Evolutionary conservation across 768 basidiomycete genomes (phyloP).

Genomic region (Vararia minispora): DNA sequence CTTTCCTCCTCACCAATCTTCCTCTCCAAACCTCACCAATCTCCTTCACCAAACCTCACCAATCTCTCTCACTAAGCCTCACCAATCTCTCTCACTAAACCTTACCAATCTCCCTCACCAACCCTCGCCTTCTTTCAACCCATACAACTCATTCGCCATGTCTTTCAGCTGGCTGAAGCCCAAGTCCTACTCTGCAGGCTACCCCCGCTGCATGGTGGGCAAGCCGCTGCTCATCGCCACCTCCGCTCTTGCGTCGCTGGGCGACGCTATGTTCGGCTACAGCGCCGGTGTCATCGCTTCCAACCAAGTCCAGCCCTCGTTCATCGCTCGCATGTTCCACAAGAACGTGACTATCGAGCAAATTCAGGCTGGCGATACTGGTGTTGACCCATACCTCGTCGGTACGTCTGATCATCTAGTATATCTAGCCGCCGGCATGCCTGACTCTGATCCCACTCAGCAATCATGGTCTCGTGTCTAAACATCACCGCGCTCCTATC

Average conservation of each 20-base stretch:
- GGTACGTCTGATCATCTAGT: too few species aligned
- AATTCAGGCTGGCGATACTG: constrained; percentile 30
- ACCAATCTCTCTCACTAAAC: too few species aligned
- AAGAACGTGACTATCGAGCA: constrained; percentile 31
- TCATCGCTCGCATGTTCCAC: constrained; percentile 38
- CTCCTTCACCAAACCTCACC: too few species aligned
- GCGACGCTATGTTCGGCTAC: constrained; percentile 47
- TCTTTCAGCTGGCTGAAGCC: constrained; percentile 21
- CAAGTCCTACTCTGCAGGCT: constrained; percentile 31
- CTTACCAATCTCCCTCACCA: too few species aligned
- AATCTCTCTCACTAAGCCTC: too few species aligned
- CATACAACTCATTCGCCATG: constrained; percentile 1
- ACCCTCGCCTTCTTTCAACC: too few species aligned
- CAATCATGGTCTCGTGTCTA: constrained; percentile 37
- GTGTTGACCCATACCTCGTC: constrained; percentile 34
- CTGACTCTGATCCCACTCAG: too few species aligned
- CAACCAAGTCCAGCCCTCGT: constrained; percentile 40
- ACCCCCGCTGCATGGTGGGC: constrained; percentile 43
- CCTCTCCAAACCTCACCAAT: too few species aligned
- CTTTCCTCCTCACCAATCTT: background rate
- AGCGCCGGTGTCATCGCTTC: constrained; percentile 42
- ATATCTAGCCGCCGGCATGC: too few species aligned
- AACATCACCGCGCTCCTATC: constrained; percentile 40
- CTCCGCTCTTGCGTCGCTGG: constrained; percentile 41
- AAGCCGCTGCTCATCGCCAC: constrained; percentile 37